Conservation (phyloP, 2,329 filamentous ascomycete species). For the Ascochyta lentis region DNA sequence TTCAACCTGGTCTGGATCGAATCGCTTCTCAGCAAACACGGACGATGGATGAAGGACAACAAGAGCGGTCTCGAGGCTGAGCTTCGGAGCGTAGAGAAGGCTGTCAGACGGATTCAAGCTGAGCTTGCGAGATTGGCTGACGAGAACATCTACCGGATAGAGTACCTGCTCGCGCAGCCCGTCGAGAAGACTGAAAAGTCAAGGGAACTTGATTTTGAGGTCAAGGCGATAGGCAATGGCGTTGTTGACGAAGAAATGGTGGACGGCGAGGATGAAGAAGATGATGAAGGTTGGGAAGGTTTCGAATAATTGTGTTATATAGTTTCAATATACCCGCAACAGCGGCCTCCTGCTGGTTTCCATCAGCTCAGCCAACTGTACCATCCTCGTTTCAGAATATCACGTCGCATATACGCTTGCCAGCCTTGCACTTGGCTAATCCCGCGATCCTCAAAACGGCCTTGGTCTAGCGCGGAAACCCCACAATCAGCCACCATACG, state of each 20-base stretch:
- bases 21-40: conserved; percentile 79
- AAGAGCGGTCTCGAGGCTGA: conserved; percentile 82
- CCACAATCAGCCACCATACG: conserved; percentile 15
- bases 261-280: conserved; percentile 29
- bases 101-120: conserved; percentile 78
- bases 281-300: conserved; percentile 61
- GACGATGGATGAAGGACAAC: conserved; percentile 82
- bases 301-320: conserved; percentile 47
- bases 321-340: conserved; percentile 3
- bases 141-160: conserved; percentile 86
- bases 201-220: conserved; percentile 40
- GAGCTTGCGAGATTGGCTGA: conserved; percentile 85
- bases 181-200: conserved; percentile 35
- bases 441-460: conserved; percentile 2
- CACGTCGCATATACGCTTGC: not conserved
- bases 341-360: not conserved
- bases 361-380: not conserved
- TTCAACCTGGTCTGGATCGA: conserved; percentile 95
- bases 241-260: conserved; percentile 47
- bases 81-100: conserved; percentile 80
- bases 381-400: not conserved
- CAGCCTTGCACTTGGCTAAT: not conserved
- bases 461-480: conserved; percentile 14
- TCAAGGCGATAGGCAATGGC: conserved; percentile 40
- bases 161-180: conserved; percentile 73